A percentile compares a stretch with the other conserved stretches of the same genome.
These are phyloP conservation scores for Colletotrichum brevisporum DNA, from an alignment of 2,329 filamentous ascomycete genomes.

Conservation along the genomic window DNA sequence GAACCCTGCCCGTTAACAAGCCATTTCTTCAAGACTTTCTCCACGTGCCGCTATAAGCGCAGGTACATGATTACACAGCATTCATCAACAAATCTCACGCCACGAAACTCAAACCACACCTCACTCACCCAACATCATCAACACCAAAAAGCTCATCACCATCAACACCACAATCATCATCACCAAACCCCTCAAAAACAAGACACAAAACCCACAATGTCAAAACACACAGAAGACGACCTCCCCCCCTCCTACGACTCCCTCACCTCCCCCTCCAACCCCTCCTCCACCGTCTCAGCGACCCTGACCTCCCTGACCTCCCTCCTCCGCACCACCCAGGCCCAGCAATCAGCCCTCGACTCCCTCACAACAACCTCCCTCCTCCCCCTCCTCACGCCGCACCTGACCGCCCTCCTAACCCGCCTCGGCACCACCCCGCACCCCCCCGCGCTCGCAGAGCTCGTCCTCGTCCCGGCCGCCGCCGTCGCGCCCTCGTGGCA, in stretches of 20 bases:
- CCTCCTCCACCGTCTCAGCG: slow-evolving; percentile 37
- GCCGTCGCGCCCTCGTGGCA: slow-evolving; percentile 55
- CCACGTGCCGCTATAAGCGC: no score
- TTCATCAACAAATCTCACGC: background rate
- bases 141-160: no score
- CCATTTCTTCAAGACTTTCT: no score
- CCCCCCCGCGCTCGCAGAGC: slow-evolving; percentile 54
- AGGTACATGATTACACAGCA: no score
- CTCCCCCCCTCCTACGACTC: slow-evolving; percentile 42
- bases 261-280: slow-evolving; percentile 32
- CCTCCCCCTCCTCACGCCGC: slow-evolving; percentile 56
- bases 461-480: slow-evolving; percentile 60
- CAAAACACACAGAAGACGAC: slow-evolving; percentile 30
- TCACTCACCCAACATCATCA: background rate
- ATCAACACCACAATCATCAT: background rate
- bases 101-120: background rate
- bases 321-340: slow-evolving; percentile 54
- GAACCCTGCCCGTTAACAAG: no score
- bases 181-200: background rate
- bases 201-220: slow-evolving; percentile 27
- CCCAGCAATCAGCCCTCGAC: slow-evolving; percentile 54
- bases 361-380: slow-evolving; percentile 46
- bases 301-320: slow-evolving; percentile 52
- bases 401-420: slow-evolving; percentile 58
- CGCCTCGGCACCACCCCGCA: slow-evolving; percentile 52